These are phyloP conservation scores for Haematococcus sp. DNA, from an alignment of 139 green algal genomes.

Conservation along the genomic window DNA sequence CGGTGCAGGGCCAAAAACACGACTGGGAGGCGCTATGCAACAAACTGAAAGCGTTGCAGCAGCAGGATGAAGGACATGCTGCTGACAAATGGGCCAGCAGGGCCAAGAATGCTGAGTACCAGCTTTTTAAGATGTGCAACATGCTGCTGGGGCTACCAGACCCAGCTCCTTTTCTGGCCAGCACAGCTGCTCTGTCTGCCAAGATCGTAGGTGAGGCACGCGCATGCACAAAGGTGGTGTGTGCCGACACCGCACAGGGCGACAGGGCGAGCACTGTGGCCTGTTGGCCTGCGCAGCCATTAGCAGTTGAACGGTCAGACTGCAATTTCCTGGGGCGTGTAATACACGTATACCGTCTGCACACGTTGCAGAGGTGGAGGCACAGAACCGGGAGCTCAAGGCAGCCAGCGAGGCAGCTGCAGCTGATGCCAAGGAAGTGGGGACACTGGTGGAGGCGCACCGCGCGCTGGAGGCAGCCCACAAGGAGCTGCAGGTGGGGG, in stretches of 20 bases:
- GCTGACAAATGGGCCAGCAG: constrained; percentile 29
- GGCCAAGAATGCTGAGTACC: constrained; percentile 35
- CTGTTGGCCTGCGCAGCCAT: no score
- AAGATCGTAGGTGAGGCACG: constrained; percentile 10
- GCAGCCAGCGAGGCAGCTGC: constrained; percentile 15
- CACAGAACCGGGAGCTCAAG: constrained; percentile 35
- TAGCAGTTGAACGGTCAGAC: not conserved
- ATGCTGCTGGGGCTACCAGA: constrained; percentile 16
- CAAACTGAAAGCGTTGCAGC: constrained; percentile 17
- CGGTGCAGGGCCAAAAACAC: constrained; percentile 23
- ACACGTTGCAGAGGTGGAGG: constrained; percentile 31
- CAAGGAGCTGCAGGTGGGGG: constrained; percentile 31
- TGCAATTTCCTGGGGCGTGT: not conserved
- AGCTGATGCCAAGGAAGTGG: constrained; percentile 29
- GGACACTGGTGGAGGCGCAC: constrained; percentile 34
- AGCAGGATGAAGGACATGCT: not conserved
- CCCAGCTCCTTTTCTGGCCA: constrained; percentile 9
- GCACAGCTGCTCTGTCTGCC: constrained; percentile 7
- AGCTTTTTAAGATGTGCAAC: constrained; percentile 32
- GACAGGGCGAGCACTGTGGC: no score
- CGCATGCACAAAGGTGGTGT: not conserved
- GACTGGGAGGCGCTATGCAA: constrained; percentile 29
- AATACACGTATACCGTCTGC: not conserved
- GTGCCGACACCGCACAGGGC: no score
- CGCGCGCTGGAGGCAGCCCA: constrained; percentile 17